A percentile compares a stretch with the other conserved stretches of the same genome.
phyloP scores from a whole-genome alignment of 148 eudicot genomes.

The Rhododendron simsii region DNA sequence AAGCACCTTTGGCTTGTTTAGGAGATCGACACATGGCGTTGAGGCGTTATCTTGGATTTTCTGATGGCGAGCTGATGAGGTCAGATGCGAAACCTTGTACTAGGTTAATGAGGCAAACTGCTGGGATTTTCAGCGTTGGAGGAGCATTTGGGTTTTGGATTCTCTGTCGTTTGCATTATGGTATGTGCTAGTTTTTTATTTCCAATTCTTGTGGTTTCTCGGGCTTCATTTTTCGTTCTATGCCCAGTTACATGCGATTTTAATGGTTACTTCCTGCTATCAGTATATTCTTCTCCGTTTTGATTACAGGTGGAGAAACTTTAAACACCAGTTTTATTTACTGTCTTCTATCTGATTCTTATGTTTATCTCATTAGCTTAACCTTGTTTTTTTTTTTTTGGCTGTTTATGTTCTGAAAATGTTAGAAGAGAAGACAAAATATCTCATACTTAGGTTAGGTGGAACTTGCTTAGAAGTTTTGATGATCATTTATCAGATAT shows the following conservation, averaged over 20 bases:
- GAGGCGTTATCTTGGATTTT: constrained; percentile 73
- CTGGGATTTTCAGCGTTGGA: constrained; percentile 79
- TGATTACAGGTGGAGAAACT: background rate
- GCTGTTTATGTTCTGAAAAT: background rate
- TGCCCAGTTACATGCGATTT: background rate
- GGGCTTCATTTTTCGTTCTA: background rate
- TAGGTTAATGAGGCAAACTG: constrained; percentile 84
- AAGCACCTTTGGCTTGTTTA: background rate
- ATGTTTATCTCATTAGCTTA: background rate
- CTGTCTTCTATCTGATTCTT: background rate
- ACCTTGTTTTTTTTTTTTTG: background rate
- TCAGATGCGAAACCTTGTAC: constrained; percentile 91
- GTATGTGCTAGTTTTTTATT: constrained; percentile 30
- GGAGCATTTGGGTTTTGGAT: constrained; percentile 94
- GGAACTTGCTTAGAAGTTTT: background rate
- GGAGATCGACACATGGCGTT: constrained; percentile 47
- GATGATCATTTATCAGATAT: background rate
- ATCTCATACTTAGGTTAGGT: background rate
- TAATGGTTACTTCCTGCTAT: background rate
- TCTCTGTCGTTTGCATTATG: constrained; percentile 85
- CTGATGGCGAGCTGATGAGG: constrained; percentile 94
- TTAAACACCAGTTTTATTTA: background rate
- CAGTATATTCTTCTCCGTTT: background rate
- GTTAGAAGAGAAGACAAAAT: background rate
- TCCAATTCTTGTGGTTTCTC: background rate